A percentile compares a stretch with the other conserved stretches of the same genome.
These are phyloP conservation scores for Triticum urartu DNA, from an alignment of 176 grass and related monocot species.

Conservation along the genomic window DNA sequence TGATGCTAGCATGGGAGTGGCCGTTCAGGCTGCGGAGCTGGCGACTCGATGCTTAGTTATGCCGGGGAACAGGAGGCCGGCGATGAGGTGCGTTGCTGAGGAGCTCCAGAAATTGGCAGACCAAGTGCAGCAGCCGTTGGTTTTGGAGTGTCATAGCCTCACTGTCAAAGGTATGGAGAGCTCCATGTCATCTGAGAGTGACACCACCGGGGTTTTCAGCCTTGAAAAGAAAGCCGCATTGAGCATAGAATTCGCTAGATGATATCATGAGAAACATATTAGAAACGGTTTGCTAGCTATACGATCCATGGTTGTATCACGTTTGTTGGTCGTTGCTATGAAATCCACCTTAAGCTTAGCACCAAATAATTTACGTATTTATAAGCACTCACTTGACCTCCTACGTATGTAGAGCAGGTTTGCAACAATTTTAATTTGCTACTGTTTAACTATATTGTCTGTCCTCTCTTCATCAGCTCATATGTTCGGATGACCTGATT, in stretches of 20 bases:
- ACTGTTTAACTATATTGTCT: no score
- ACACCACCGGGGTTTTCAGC: neutral
- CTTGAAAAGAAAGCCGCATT: neutral
- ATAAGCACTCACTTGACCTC: no score
- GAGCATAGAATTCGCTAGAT: neutral
- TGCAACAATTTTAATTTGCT: no score
- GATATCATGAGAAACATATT: neutral
- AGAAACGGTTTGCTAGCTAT: neutral
- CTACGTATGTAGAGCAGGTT: no score
- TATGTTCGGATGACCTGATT: no score
- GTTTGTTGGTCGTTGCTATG: no score
- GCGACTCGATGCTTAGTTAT: constrained; percentile 13
- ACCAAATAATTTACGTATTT: no score
- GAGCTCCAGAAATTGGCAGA: constrained; percentile 19
- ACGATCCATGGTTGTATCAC: no score
- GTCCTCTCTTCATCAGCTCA: no score
- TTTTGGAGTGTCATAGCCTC: neutral
- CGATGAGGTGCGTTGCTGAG: constrained; percentile 10
- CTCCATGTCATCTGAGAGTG: no score
- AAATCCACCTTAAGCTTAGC: no score
- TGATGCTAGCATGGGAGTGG: neutral
- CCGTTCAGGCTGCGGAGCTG: neutral
- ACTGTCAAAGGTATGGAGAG: neutral
- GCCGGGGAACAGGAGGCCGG: neutral
- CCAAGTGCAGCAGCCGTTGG: neutral